Percentiles rank a stretch among this genome's conserved stretches.
phyloP scores from a whole-genome alignment of 768 basidiomycete species.

The Auriculariales sp. region DNA sequence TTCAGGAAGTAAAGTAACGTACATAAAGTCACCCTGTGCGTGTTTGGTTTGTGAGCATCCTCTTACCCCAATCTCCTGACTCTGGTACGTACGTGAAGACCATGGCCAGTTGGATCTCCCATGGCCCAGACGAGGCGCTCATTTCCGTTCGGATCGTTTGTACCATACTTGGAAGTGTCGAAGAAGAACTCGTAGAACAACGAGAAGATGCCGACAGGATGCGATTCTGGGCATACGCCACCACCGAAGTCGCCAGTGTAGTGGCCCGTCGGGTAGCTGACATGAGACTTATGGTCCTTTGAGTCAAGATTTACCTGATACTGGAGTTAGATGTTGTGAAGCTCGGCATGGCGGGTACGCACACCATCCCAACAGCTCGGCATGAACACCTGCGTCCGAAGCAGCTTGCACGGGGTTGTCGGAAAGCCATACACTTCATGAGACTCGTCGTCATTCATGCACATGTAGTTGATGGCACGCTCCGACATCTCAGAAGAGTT shows the following conservation, averaged over 20 bases:
- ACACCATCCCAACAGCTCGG: constrained; percentile 14
- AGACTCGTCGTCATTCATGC: constrained; percentile 1
- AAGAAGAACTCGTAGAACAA: background rate
- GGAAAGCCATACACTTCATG: background rate
- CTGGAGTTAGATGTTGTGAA: too few species aligned
- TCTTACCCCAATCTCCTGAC: too few species aligned
- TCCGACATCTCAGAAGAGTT: background rate
- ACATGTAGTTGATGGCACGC: background rate
- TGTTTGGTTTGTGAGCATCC: too few species aligned
- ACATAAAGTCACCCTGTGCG: too few species aligned
- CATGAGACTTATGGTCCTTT: background rate
- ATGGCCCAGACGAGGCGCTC: background rate
- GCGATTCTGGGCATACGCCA: background rate
- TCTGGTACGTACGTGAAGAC: too few species aligned
- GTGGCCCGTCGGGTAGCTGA: constrained; percentile 8
- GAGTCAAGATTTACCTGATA: too few species aligned
- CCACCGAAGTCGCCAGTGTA: background rate
- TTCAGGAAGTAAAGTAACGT: too few species aligned
- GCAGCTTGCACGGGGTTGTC: background rate
- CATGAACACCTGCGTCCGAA: constrained; percentile 5
- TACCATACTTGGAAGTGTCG: background rate
- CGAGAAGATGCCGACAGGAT: background rate
- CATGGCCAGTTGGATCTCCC: background rate
- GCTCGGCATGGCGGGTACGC: too few species aligned
- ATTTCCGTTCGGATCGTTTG: background rate